Conservation (phyloP, 2,329 filamentous ascomycete species). For the Penicillium sp. region DNA sequence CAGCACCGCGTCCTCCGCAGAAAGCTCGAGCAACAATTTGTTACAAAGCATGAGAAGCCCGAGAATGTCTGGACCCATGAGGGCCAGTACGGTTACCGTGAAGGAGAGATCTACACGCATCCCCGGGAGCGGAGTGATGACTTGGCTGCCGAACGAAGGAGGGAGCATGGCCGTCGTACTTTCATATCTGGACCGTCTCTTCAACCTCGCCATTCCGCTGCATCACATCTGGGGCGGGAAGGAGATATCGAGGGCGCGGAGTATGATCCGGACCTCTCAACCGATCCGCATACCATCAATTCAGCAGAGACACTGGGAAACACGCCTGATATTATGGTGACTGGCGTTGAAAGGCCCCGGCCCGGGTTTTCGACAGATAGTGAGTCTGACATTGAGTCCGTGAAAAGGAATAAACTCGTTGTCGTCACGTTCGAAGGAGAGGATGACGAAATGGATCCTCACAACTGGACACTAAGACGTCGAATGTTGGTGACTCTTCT, state of each 20-base stretch:
- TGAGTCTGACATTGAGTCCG: conserved; percentile 7
- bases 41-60: conserved; percentile 11
- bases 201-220: conserved; percentile 1
- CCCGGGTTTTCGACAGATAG: conserved; percentile 7
- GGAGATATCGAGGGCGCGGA: conserved; percentile 12
- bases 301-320: conserved; percentile 19
- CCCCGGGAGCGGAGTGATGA: not conserved
- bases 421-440: conserved; percentile 41
- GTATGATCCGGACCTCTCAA: conserved; percentile 9
- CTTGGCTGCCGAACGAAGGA: not conserved
- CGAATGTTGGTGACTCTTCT: conserved; percentile 32
- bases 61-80: conserved; percentile 15
- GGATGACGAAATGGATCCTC: conserved; percentile 44
- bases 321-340: conserved; percentile 20
- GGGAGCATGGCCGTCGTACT: conserved; percentile 5
- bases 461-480: conserved; percentile 40
- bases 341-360: conserved; percentile 21
- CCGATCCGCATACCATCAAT: conserved; percentile 13
- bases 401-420: conserved; percentile 35
- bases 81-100: conserved; percentile 12
- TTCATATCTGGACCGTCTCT: conserved; percentile 1
- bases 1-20: conserved; percentile 13
- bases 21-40: conserved; percentile 21
- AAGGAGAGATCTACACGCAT: conserved; percentile 1
- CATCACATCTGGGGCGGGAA: conserved; percentile 1